Base-by-base conservation (phyloP, 495 filamentous ascomycete species). In the Tuber aestivum region DNA sequence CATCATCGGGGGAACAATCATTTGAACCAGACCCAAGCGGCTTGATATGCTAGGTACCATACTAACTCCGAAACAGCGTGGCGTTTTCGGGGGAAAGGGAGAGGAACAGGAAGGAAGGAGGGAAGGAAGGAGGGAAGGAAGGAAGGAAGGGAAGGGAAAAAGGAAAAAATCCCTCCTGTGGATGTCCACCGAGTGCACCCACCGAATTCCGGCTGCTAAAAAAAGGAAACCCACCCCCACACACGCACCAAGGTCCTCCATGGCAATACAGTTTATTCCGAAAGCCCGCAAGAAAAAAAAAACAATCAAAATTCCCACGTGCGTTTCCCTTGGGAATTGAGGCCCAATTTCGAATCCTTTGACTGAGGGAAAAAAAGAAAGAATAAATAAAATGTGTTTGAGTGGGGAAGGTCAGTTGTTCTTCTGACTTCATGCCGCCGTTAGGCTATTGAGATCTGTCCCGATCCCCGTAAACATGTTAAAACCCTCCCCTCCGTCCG, bases 401-500 rank as follows among this genome's bases (percentile, higher is more conserved):
- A 1, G 3, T 61, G 9, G 50, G 50, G 10, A 35, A 65, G 27
- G n/a, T 65, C 35, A 65, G 27, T 65, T 65, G 56, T 65, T 61
- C 27, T 61, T n/a, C n/a, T n/a, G n/a, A n/a, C n/a, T n/a, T 32
- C 14, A 18, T 65, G 56, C 27, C 14, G 56, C 4, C 14, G 56
- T 65, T 65, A 65, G 56, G 56, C 56, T 35, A 65, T 65, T 65
- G 56, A 65, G 56, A 35, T 65, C 56, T 65, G 27, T 65, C 32
- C 56, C 12, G 56, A 65, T 65, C 56, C 27, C 14, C 3, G 27
- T 65, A 32, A 61, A 6, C 27, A 65, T 18, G 27, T 65, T 65
- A 65, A 65, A 35, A 65, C 27, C 3, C 56, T 8, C 56, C 27
- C 2, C 27, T 35, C 14, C 35, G 14, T 14, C 56, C 12, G 6